phyloP scores from a whole-genome alignment of 2,329 filamentous ascomycete species.

The Fusarium guadeloupense region DNA sequence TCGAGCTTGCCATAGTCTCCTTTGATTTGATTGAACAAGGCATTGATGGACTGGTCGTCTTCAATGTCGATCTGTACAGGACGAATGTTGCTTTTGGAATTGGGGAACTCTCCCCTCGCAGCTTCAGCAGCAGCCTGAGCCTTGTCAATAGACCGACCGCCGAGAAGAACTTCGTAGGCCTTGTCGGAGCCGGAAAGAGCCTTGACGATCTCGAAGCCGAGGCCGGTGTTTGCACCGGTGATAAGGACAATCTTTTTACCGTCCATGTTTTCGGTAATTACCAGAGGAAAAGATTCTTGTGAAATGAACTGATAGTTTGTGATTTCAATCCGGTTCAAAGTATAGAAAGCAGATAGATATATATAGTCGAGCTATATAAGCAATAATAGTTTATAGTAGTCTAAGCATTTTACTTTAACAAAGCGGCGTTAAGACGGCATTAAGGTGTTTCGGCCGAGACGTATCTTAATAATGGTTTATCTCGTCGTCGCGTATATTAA shows the following conservation, averaged over 20 bases:
- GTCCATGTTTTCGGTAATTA: not conserved
- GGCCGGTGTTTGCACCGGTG: conserved; percentile 68
- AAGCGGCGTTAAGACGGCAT: no score
- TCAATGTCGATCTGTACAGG: conserved; percentile 62
- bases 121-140: conserved; percentile 56
- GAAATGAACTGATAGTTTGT: no score
- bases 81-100: conserved; percentile 53
- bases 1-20: conserved; percentile 57
- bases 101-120: conserved; percentile 52
- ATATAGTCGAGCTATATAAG: no score
- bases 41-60: conserved; percentile 61
- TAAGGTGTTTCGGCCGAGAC: no score
- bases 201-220: conserved; percentile 66
- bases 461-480: no score
- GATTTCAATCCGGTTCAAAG: no score
- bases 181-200: conserved; percentile 57
- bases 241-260: conserved; percentile 58
- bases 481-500: no score
- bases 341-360: no score
- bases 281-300: no score
- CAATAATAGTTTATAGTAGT: no score
- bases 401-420: no score
- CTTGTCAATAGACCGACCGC: conserved; percentile 60
- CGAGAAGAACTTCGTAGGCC: conserved; percentile 64
- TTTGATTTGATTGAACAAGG: conserved; percentile 54